These are phyloP conservation scores for Aspergillus caelatus DNA, from an alignment of 2,329 filamentous ascomycete species.

Conservation along the genomic window DNA sequence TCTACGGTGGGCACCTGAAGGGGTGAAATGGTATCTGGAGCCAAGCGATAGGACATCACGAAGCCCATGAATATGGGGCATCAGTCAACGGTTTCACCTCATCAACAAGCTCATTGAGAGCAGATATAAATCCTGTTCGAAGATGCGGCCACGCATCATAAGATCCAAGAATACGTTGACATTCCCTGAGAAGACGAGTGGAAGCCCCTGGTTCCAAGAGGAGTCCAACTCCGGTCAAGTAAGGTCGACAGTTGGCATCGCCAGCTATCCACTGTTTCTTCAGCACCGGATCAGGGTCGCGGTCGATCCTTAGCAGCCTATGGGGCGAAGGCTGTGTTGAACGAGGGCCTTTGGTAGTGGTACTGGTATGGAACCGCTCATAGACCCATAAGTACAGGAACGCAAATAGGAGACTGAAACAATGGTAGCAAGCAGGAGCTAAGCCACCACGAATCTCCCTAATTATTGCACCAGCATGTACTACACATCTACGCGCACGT, in stretches of 20 bases:
- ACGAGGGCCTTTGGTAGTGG: accelerated
- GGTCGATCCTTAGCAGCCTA: background rate
- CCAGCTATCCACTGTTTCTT: background rate
- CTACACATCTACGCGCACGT: background rate
- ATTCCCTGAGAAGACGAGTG: background rate
- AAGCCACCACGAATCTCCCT: background rate
- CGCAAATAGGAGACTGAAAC: background rate
- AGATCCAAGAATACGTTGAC: background rate
- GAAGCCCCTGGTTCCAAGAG: background rate
- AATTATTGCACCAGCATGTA: background rate
- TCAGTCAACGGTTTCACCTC: background rate
- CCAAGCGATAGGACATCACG: background rate
- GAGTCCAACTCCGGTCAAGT: background rate
- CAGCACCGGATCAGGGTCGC: background rate
- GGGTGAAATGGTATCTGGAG: background rate
- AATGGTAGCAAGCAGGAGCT: background rate
- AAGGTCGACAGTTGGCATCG: background rate
- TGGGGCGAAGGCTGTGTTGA: background rate
- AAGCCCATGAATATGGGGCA: background rate
- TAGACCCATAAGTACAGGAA: background rate
- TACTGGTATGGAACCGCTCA: background rate
- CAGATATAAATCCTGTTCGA: background rate
- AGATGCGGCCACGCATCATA: background rate
- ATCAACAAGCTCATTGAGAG: background rate
- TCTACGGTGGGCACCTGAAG: background rate